Percentiles rank a stretch among this genome's conserved stretches.
Conservation (phyloP, 2,329 filamentous ascomycete species). For the Curvularia sp. region DNA sequence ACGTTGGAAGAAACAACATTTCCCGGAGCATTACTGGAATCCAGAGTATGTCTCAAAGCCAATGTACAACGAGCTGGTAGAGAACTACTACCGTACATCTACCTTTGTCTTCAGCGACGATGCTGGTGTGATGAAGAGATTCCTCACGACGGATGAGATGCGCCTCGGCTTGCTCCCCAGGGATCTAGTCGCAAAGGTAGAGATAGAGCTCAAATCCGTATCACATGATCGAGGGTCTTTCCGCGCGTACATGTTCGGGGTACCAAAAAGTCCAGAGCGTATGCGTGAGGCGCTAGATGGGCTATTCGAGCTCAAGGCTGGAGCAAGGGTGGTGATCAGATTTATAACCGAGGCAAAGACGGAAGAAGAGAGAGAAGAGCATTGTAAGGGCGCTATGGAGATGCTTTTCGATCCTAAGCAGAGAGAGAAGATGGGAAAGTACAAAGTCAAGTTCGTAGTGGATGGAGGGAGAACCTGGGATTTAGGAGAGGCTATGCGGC, state of each 20-base stretch:
- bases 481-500: constrained; percentile 9
- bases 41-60: constrained; percentile 9
- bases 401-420: constrained; percentile 18
- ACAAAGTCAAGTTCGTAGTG: constrained; percentile 23
- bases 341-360: constrained; percentile 24
- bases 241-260: constrained; percentile 30
- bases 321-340: constrained; percentile 23
- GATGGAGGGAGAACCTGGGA: constrained; percentile 21
- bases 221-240: constrained; percentile 27
- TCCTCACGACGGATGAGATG: constrained; percentile 26
- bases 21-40: constrained; percentile 29
- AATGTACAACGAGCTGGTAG: constrained; percentile 23
- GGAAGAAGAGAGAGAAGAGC: constrained; percentile 15
- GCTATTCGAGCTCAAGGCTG: constrained; percentile 22
- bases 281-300: constrained; percentile 24
- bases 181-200: constrained; percentile 20
- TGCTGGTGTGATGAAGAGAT: constrained; percentile 23
- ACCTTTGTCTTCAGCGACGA: constrained; percentile 30
- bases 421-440: constrained; percentile 15
- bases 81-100: constrained; percentile 30
- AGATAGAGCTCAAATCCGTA: constrained; percentile 27
- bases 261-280: constrained; percentile 24
- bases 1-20: constrained; percentile 28
- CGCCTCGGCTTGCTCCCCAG: constrained; percentile 16
- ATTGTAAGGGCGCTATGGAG: constrained; percentile 16